phyloP scores from a whole-genome alignment of 441 rosid species.

The Pelargonium myrrhifolium region DNA sequence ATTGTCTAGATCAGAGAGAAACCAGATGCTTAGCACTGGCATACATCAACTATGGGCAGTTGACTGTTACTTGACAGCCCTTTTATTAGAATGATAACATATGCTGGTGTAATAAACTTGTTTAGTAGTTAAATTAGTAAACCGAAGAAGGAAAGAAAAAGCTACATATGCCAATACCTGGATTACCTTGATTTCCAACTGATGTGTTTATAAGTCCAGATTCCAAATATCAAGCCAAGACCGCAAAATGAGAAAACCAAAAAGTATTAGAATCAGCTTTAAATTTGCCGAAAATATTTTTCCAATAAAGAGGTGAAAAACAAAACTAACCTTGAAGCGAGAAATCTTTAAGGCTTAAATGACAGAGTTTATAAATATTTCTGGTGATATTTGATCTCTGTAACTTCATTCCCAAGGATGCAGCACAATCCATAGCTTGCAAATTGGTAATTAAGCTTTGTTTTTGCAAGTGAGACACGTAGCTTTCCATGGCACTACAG shows the following conservation, averaged over 20 bases:
- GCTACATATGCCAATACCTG: not conserved
- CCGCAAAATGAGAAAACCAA: slow-evolving; percentile 14
- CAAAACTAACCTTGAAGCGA: slow-evolving; percentile 71
- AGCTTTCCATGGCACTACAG: slow-evolving; percentile 73
- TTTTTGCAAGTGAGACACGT: slow-evolving; percentile 82
- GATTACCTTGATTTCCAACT: slow-evolving; percentile 49
- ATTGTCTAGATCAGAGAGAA: too few relatives aligned
- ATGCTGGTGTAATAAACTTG: not conserved
- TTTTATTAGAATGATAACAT: not conserved
- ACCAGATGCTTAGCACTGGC: too few relatives aligned
- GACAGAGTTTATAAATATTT: slow-evolving; percentile 68
- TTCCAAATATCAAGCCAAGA: slow-evolving; percentile 6
- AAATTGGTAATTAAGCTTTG: slow-evolving; percentile 82
- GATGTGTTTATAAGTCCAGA: slow-evolving; percentile 21
- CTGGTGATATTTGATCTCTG: slow-evolving; percentile 54
- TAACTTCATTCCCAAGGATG: slow-evolving; percentile 58
- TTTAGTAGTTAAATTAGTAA: not conserved
- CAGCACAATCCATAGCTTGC: slow-evolving; percentile 89
- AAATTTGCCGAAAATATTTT: not conserved
- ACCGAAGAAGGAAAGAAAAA: not conserved
- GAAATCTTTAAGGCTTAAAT: slow-evolving; percentile 86
- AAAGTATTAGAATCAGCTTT: slow-evolving; percentile 21
- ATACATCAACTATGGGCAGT: not conserved
- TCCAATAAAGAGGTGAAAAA: slow-evolving; percentile 1
- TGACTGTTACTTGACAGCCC: not conserved